A percentile compares a stretch with the other conserved stretches of the same genome.
These are phyloP conservation scores for Phyllosticta capitalensis DNA, from an alignment of 2,329 filamentous ascomycete species.

Conservation along the genomic window DNA sequence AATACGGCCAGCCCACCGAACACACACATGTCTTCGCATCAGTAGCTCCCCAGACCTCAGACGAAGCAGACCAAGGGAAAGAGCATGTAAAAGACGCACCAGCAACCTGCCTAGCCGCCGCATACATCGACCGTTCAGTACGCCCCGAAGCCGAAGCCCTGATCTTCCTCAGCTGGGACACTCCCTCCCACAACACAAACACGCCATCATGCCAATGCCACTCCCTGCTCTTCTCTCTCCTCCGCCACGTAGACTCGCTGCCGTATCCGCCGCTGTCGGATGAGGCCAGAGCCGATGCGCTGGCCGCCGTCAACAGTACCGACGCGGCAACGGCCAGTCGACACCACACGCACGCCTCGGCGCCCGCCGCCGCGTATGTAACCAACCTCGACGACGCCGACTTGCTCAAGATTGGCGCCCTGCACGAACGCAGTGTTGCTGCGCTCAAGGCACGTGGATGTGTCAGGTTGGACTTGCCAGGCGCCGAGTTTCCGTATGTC, in stretches of 20 bases:
- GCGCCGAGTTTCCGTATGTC: conserved; percentile 26
- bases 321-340: not conserved
- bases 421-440: conserved; percentile 27
- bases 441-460: conserved; percentile 18
- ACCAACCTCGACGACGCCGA: conserved; percentile 21
- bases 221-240: conserved; percentile 9
- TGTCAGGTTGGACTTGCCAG: conserved; percentile 23
- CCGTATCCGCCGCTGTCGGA: conserved; percentile 1
- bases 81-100: not conserved
- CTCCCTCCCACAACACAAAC: not conserved
- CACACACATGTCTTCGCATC: conserved; percentile 27
- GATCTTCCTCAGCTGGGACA: conserved; percentile 37
- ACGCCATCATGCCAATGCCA: conserved; percentile 13
- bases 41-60: conserved; percentile 23
- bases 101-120: conserved; percentile 43
- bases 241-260: not conserved
- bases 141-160: conserved; percentile 56
- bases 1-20: conserved; percentile 42
- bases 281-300: not conserved
- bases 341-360: not conserved
- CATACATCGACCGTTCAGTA: conserved; percentile 52
- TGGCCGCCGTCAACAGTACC: not conserved
- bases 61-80: conserved; percentile 1
- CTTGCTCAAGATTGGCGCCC: conserved; percentile 36
- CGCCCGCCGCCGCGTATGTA: conserved; percentile 18